Evolutionary conservation across 495 filamentous ascomycete species (phyloP), one percentile per base, ranked within the genome.

Genomic region (Cetradonia linearis): DNA sequence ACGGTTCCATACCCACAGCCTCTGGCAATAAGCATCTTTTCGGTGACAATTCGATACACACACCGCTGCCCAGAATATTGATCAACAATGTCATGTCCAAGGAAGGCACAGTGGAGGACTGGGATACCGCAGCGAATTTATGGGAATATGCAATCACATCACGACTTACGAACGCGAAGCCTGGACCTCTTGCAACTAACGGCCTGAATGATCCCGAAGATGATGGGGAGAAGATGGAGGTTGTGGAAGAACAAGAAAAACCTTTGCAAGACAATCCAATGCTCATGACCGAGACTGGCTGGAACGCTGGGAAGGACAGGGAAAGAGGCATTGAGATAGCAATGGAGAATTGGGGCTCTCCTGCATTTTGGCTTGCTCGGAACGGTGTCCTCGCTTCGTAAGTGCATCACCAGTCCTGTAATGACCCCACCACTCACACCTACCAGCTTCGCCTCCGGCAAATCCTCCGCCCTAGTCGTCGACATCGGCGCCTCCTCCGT

Each of bases 321-420:
- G 93, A 98, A 71, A 91, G 89, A 77, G 84, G 84, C 7, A 89
- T 96, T 65, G 94, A 98, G 73, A 82, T 96, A 57, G 88, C 86
- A 33, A 96, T 98, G 83, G 93, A 98, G 77, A 86, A 82, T 63
- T 98, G 92, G 86, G 91, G 90, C 18, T 84, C 82, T 40, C 93
- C 93, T 16, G 93, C 93, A 5, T 97, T 95, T 73, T 98, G 90
- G 78, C 77, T 95, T 55, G 87, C 86, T 16, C 81, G 83, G 56
- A 83, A 73, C 55, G 86, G 86, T 37, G 82, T 85, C 54, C 72
- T 86, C 63, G 76, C 83, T 52, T 75, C 83, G 81, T 85, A 78
- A 65, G 81, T 79, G 4, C 5, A 28, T 16, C 34, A 36, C 18
- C 23, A 13, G 16, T n/a, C 13, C n/a, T 13, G n/a, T 1, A 9